Evolutionary conservation across 2,329 filamentous ascomycete genomes (phyloP).

Genomic region (Diaporthe eres): DNA sequence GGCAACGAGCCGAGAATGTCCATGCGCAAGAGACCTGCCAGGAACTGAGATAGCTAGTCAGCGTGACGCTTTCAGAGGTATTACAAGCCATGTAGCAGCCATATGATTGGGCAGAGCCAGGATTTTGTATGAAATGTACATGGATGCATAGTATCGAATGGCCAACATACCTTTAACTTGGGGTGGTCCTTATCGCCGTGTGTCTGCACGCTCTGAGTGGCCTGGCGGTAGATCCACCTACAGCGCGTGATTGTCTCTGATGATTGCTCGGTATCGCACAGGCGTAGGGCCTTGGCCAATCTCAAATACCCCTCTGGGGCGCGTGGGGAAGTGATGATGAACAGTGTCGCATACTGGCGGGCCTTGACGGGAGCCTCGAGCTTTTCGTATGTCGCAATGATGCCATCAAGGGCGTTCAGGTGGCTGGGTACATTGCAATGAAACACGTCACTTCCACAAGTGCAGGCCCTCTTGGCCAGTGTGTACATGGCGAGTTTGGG

Average conservation of each 20-base stretch:
- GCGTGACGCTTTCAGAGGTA: neutral
- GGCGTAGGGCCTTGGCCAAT: slow-evolving; percentile 36
- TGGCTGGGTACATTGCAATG: slow-evolving; percentile 16
- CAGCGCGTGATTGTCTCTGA: slow-evolving; percentile 15
- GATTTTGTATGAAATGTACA: neutral
- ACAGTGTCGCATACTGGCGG: slow-evolving; percentile 29
- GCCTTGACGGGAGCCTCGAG: slow-evolving; percentile 16
- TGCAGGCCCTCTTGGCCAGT: slow-evolving; percentile 35
- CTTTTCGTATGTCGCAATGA: slow-evolving; percentile 20
- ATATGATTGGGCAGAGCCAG: neutral
- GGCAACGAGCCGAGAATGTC: slow-evolving; percentile 32
- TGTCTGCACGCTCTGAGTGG: slow-evolving; percentile 21
- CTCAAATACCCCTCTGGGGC: slow-evolving; percentile 40
- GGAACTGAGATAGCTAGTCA: slow-evolving; percentile 8
- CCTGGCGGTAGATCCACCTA: slow-evolving; percentile 37
- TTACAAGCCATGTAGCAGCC: too few relatives aligned
- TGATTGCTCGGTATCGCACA: neutral
- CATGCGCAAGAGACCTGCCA: slow-evolving; percentile 26
- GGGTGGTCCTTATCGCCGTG: slow-evolving; percentile 25
- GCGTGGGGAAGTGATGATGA: slow-evolving; percentile 36
- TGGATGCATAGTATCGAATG: neutral
- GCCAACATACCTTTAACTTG: slow-evolving; percentile 30
- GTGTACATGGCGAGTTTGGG: slow-evolving; percentile 28
- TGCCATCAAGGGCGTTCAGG: slow-evolving; percentile 24
- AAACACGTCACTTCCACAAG: slow-evolving; percentile 35